A percentile compares a stretch with the other conserved stretches of the same genome.
Evolutionary conservation across 2,329 filamentous ascomycete genomes (phyloP).

Genomic region (Blumeria hordei): DNA sequence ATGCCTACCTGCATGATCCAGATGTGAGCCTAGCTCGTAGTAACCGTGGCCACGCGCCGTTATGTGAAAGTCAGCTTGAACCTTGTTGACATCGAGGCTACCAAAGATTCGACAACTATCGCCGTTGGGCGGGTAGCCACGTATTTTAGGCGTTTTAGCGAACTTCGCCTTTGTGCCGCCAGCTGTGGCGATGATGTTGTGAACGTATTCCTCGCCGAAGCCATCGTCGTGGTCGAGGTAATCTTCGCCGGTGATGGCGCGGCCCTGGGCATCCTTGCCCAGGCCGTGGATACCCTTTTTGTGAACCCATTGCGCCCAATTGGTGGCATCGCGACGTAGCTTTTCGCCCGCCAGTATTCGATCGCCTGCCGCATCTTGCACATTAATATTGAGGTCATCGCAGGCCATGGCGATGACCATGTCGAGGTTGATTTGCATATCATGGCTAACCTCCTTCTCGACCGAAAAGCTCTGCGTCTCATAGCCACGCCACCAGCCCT

Average conservation of each 20-base stretch:
- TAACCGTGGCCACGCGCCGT: slow-evolving; percentile 94
- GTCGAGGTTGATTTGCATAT: slow-evolving; percentile 86
- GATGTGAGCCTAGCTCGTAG: slow-evolving; percentile 48
- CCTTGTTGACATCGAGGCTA: slow-evolving; percentile 78
- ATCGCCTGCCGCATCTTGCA: slow-evolving; percentile 86
- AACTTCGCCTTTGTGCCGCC: slow-evolving; percentile 37
- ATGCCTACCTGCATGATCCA: slow-evolving; percentile 54
- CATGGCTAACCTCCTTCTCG: slow-evolving; percentile 70
- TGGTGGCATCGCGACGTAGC: slow-evolving; percentile 52
- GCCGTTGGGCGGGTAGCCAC: slow-evolving; percentile 13
- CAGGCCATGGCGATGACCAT: slow-evolving; percentile 80
- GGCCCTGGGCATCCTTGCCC: slow-evolving; percentile 28
- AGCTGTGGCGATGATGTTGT: slow-evolving; percentile 63
- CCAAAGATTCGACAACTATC: slow-evolving; percentile 67
- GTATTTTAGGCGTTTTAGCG: slow-evolving; percentile 49
- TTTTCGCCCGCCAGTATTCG: slow-evolving; percentile 60
- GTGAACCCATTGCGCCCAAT: slow-evolving; percentile 63
- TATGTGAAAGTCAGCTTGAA: slow-evolving; percentile 95
- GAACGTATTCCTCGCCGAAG: slow-evolving; percentile 61
- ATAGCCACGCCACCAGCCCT: slow-evolving; percentile 60
- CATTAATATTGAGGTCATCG: slow-evolving; percentile 75
- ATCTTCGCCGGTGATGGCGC: slow-evolving; percentile 30
- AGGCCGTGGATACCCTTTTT: slow-evolving; percentile 38
- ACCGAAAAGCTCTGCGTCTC: slow-evolving; percentile 83
- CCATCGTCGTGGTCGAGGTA: slow-evolving; percentile 41